Base-by-base conservation (phyloP, 2,329 filamentous ascomycete genomes). In the Penicillium concentricum region DNA sequence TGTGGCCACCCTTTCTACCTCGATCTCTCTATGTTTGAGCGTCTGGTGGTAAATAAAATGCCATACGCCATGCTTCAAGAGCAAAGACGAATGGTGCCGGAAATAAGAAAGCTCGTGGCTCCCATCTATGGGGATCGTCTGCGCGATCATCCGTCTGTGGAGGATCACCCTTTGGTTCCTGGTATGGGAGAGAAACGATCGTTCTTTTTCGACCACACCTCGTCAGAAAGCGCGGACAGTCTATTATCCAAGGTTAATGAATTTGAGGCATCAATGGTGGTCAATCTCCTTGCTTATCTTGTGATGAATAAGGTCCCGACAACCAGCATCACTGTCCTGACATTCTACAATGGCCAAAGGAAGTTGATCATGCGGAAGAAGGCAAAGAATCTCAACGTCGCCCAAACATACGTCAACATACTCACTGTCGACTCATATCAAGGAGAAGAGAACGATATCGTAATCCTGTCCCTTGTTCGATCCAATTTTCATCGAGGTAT, bases 351-450 rank as follows among this genome's bases (percentile, higher is more conserved):
- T 42, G 92, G 90, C 0, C 92, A 97, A 68, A 82, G 87, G 43
- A 88, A 88, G 62, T 75, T 81, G 2, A 80, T 96, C 2, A 65
- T 86, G 0, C 78, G 44, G 76, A 69, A 59, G 67, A 51, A 45
- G 13, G 15, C 20, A 8, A 66, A 8, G 73, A 80, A 56, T 67
- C 69, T 1, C 77, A 79, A 20, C 7, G 5, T 49, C 49, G 75
- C 86, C 43, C 73, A 77, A 54, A 63, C 71, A n/a, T 60, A 67
- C 4, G 71, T 73, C 64, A 87, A 87, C 2, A 87, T 96, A 1
- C 84, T 85, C 34, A 96, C 92, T 0, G 90, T 97, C 0, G 92
- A 96, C 67, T 90, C 89, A 0, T 96, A 93, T 67, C 92, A 96
- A 71, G 92, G 92, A 13, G 91, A 96, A 66, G 91, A 96, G 69